Base-by-base conservation (phyloP, 2,329 filamentous ascomycete genomes). In the Penicillium sp. region DNA sequence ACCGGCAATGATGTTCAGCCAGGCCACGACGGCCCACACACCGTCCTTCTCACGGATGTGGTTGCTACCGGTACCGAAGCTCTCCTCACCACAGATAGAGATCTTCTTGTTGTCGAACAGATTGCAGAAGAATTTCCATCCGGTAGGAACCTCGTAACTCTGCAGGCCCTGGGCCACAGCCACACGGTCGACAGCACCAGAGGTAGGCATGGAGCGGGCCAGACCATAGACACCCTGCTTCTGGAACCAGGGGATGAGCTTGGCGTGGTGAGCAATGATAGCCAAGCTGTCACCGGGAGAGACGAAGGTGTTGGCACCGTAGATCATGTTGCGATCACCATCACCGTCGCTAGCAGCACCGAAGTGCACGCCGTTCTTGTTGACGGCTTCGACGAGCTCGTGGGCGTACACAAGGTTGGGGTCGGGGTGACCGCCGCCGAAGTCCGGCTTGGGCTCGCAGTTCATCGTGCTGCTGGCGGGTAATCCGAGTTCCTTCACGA, bases 251-350 rank as follows among this genome's bases (percentile, higher is more conserved):
- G 94, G 94, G 67, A 99, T 99, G 54, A 96, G 85, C 66, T 96
- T 85, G 63, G 94, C 91, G 73, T 99, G 88, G 80, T 99, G 94
- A 42, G 94, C 91, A 69, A 99, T 99, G 72, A 99, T 99, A 68
- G 94, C 94, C 67, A 99, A 81, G 68, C 91, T 96, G 80, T 99
- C 94, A 69, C 94, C 94, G 7, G 94, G 94, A 7, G 93, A 97
- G 56, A 99, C 94, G 69, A 99, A 99, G 37, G 89, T 86, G 68
- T 95, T 93, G 61, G 93, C 92, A 58, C 94, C 94, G 77, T 99
- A 99, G 70, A 99, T 99, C 94, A 99, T 99, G 85, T 99, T 99
- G 65, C 94, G 90, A 80, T 99, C 94, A 67, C 94, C 94, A 67
- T 99, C 94, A 64, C 94, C 94, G 64, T 99, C 94, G 59, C 90